Base-by-base conservation (phyloP, 1,139 yeast species). In the Scheffersomyces titani region DNA sequence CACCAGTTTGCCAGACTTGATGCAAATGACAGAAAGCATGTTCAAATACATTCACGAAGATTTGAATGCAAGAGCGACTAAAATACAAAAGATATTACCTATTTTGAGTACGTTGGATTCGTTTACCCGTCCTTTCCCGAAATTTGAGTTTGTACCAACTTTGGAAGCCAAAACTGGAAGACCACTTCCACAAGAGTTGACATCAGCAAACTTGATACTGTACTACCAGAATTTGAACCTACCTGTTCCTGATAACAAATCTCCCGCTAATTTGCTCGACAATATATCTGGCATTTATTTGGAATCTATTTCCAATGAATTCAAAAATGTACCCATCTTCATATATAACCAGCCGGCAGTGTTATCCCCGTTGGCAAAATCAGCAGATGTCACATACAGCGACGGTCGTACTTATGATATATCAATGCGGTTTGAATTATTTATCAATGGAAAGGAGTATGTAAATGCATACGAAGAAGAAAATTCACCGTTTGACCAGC, bases 391-490 rank as follows among this genome's bases (percentile, higher is more conserved):
- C 0, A 18, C 36, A 1, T 69, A 69, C 51, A 73, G 74, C 55
- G 70, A 59, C 1, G 63, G 62, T 2, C 64, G 78, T 55, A 68
- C 65, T 0, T 78, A 78, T 54, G 77, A 73, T 3, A 73, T 89
- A 0, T 88, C 96, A 0, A 77, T 82, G 40, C 75, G 99, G 51
- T 94, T 93, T 68, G 99, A 96, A 72, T 72, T 94, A 51, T 92
- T 91, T 66, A 88, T 94, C 57, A 74, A 82, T 52, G 93, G 96
- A 0, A 82, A 84, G 62, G 99, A 96, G 70, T 89, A 88, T 63
- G 90, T 89, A 47, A 96, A 96, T 70, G 97, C 99, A 0, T 96
- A 96, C 68, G 99, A 94, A 65, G 99, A 96, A 72, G 98, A 94
- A 68, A 96, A 96, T 70, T 85, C 89, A 50, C 99, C 99, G 0